phyloP scores from a whole-genome alignment of 2,329 filamentous ascomycete genomes.

The Aschersonia sp. region DNA sequence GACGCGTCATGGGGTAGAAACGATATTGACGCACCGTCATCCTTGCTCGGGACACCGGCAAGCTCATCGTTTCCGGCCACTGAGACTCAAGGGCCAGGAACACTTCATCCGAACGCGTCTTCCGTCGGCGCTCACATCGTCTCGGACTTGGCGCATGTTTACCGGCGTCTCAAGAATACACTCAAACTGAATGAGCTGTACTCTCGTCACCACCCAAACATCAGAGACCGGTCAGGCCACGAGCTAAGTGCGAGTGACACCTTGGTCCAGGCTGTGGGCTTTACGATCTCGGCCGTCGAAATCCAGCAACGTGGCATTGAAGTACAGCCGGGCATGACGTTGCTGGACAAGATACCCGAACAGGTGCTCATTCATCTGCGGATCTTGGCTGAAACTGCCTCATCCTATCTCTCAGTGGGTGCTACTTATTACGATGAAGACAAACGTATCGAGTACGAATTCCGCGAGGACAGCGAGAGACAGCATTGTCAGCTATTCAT shows the following conservation, averaged over 20 bases:
- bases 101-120: slow-evolving; percentile 3
- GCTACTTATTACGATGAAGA: slow-evolving; percentile 46
- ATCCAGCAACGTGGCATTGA: slow-evolving; percentile 83
- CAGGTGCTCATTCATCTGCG: slow-evolving; percentile 76
- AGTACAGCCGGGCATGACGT: slow-evolving; percentile 54
- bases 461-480: slow-evolving; percentile 50
- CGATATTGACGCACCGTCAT: slow-evolving; percentile 18
- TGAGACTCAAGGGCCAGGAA: slow-evolving; percentile 11
- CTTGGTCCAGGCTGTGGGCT: slow-evolving; percentile 56
- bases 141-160: slow-evolving; percentile 44
- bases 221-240: slow-evolving; percentile 17
- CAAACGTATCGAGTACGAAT: slow-evolving; percentile 51
- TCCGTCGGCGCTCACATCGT: slow-evolving; percentile 15
- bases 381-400: slow-evolving; percentile 75
- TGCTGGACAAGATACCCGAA: slow-evolving; percentile 74
- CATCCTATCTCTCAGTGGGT: slow-evolving; percentile 70
- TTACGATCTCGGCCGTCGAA: slow-evolving; percentile 76
- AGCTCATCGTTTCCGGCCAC: slow-evolving; percentile 26
- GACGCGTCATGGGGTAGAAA: slow-evolving; percentile 26
- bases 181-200: slow-evolving; percentile 39
- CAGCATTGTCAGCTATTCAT: slow-evolving; percentile 69
- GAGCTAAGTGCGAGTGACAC: slow-evolving; percentile 42
- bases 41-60: slow-evolving; percentile 22
- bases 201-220: slow-evolving; percentile 20
- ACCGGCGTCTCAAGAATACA: slow-evolving; percentile 45